Percentiles rank a stretch among this genome's conserved stretches.
Conservation (phyloP, 306 rosid species). For the Cucumis hystrix region DNA sequence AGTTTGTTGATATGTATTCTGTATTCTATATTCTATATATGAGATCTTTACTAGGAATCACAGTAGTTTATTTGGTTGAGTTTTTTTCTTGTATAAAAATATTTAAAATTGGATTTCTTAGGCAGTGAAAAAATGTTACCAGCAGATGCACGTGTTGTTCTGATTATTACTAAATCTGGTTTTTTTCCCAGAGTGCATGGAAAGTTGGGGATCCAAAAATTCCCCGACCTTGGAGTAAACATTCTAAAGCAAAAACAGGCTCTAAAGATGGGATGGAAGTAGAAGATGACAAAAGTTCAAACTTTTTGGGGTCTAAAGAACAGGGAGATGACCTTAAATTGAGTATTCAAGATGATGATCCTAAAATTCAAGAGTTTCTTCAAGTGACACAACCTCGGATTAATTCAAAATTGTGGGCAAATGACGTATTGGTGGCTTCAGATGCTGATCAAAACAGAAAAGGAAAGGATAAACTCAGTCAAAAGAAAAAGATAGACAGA, state of each 20-base stretch:
- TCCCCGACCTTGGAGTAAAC: slow-evolving; percentile 80
- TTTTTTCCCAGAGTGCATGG: slow-evolving; percentile 37
- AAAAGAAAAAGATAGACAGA: slow-evolving; percentile 17
- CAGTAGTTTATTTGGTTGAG: not conserved
- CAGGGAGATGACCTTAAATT: slow-evolving; percentile 12
- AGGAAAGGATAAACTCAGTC: slow-evolving; percentile 17
- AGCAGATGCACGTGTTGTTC: not conserved
- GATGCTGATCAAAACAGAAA: slow-evolving; percentile 5
- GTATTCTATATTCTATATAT: not conserved
- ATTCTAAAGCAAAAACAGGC: slow-evolving; percentile 34
- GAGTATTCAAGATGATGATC: slow-evolving; percentile 28
- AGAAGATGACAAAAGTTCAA: slow-evolving; percentile 4
- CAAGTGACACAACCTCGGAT: slow-evolving; percentile 74
- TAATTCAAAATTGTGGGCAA: slow-evolving; percentile 75
- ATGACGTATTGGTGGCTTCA: slow-evolving; percentile 33
- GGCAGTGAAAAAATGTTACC: not conserved
- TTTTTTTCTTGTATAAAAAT: not conserved
- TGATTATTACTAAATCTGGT: not conserved
- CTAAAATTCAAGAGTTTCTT: slow-evolving; percentile 62
- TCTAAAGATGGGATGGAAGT: slow-evolving; percentile 16
- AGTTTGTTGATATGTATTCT: not conserved
- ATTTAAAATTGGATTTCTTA: not conserved
- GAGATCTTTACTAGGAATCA: not conserved
- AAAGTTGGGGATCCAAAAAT: slow-evolving; percentile 62
- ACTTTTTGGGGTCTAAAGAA: slow-evolving; percentile 15